These are phyloP conservation scores for Tolypocladium nubicola DNA, from an alignment of 2,329 filamentous ascomycete genomes.

Conservation along the genomic window DNA sequence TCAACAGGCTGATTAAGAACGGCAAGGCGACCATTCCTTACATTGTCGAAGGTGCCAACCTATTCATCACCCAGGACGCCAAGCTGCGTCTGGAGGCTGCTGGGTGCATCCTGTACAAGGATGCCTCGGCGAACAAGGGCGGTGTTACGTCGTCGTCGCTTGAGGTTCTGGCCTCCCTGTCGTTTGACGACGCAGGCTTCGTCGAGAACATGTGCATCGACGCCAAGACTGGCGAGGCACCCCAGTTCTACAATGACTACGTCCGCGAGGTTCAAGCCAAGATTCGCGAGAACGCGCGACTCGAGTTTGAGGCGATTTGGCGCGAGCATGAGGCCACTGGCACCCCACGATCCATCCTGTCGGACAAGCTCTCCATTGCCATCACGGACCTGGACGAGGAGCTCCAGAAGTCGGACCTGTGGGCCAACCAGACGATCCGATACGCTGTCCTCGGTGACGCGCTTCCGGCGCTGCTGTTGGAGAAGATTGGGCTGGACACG, in stretches of 20 bases:
- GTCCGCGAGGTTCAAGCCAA: conserved; percentile 84
- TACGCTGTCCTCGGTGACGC: conserved; percentile 73
- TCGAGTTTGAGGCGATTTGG: conserved; percentile 99
- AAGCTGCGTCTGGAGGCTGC: conserved; percentile 91
- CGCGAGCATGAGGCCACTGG: conserved; percentile 80
- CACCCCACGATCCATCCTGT: conserved; percentile 71
- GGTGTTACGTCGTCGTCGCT: conserved; percentile 95
- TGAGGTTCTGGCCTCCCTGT: conserved; percentile 87
- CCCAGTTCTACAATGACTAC: conserved; percentile 87
- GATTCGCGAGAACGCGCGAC: conserved; percentile 80
- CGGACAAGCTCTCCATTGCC: conserved; percentile 79
- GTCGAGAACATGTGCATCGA: conserved; percentile 90
- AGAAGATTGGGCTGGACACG: conserved; percentile 84
- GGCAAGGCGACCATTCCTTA: conserved; percentile 84
- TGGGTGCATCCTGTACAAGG: conserved; percentile 94
- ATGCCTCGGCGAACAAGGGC: conserved; percentile 96
- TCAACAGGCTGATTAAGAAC: conserved; percentile 78
- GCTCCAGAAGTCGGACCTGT: conserved; percentile 84
- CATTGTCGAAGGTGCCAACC: conserved; percentile 94
- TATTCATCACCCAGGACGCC: conserved; percentile 98
- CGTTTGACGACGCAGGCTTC: conserved; percentile 86
- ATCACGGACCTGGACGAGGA: conserved; percentile 98
- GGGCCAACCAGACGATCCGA: conserved; percentile 72
- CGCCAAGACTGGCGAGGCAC: conserved; percentile 52
- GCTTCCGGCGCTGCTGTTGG: conserved; percentile 69